Evolutionary conservation across 2,329 filamentous ascomycete genomes (phyloP).

Genomic region (Colletotrichum godetiae): DNA sequence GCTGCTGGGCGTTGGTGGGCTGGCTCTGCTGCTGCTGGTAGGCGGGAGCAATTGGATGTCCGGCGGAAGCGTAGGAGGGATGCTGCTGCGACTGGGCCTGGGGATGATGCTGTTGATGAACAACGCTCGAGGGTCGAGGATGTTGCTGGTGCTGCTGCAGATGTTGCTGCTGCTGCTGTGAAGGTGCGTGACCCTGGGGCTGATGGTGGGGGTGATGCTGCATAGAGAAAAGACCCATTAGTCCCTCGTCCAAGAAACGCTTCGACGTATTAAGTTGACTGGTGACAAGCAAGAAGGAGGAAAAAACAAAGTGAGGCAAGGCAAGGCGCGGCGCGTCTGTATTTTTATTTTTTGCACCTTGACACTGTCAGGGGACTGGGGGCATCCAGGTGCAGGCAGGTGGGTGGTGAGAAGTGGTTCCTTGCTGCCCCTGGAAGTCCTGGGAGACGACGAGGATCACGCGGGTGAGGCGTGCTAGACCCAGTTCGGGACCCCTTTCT

Average conservation of each 20-base stretch:
- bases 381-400: slow-evolving; percentile 45
- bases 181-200: slow-evolving; percentile 77
- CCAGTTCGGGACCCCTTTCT: slow-evolving; percentile 45
- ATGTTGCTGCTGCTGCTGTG: slow-evolving; percentile 74
- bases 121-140: slow-evolving; percentile 77
- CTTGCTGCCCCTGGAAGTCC: slow-evolving; percentile 39
- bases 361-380: slow-evolving; percentile 59
- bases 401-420: slow-evolving; percentile 35
- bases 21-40: slow-evolving; percentile 77
- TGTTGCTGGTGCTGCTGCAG: slow-evolving; percentile 76
- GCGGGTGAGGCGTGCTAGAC: slow-evolving; percentile 61
- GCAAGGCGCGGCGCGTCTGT: slow-evolving; percentile 57
- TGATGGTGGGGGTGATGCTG: slow-evolving; percentile 82
- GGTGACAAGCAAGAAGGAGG: slow-evolving; percentile 41
- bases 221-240: slow-evolving; percentile 72
- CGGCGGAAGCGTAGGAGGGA: slow-evolving; percentile 75
- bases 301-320: slow-evolving; percentile 48
- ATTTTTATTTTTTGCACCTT: slow-evolving; percentile 59
- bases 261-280: slow-evolving; percentile 42
- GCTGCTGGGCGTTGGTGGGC: slow-evolving; percentile 69
- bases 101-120: slow-evolving; percentile 78
- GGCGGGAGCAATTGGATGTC: slow-evolving; percentile 72
- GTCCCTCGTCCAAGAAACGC: slow-evolving; percentile 52
- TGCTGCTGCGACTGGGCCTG: slow-evolving; percentile 72
- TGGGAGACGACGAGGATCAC: slow-evolving; percentile 57